phyloP scores from a whole-genome alignment of 192 early-diverging fungal genomes.

The Lobosporangium transversale region DNA sequence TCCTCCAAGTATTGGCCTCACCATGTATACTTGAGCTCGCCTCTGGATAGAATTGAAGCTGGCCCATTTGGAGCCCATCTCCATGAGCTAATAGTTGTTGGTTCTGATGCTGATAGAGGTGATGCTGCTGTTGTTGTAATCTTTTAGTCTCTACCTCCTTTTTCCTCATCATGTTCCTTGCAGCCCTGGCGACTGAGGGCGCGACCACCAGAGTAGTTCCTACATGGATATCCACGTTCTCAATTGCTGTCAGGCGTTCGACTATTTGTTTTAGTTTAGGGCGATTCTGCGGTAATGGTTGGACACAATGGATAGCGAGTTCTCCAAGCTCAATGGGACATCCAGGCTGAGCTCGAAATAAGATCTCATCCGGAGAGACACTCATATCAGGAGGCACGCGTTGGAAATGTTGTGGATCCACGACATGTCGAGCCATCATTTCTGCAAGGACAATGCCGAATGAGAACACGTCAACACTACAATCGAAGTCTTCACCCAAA shows the following conservation, averaged over 20 bases:
- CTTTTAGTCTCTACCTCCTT: conserved; percentile 2
- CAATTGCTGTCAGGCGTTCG: conserved; percentile 35
- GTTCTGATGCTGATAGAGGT: neutral
- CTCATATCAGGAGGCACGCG: conserved; percentile 31
- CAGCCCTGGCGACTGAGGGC: conserved; percentile 41
- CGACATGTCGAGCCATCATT: conserved; percentile 51
- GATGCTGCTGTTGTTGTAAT: neutral
- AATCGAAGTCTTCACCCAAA: conserved; percentile 50
- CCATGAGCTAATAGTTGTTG: neutral
- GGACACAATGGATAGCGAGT: conserved; percentile 44
- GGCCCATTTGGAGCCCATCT: no score
- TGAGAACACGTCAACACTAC: conserved; percentile 49
- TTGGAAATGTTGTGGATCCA: conserved; percentile 42
- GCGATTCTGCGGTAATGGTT: conserved; percentile 20
- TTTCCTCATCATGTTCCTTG: conserved; percentile 44
- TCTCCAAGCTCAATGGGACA: conserved; percentile 35
- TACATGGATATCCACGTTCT: conserved; percentile 49
- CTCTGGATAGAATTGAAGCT: neutral
- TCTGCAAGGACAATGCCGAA: conserved; percentile 49
- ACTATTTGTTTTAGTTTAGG: conserved; percentile 34
- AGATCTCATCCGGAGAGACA: conserved; percentile 40
- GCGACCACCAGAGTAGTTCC: conserved; percentile 41
- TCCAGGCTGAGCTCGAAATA: conserved; percentile 34
- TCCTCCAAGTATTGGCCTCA: conserved; percentile 26
- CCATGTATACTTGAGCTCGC: conserved; percentile 17